phyloP scores from a whole-genome alignment of 2,329 filamentous ascomycete species.

The Aspergillus pseudoterreus region DNA sequence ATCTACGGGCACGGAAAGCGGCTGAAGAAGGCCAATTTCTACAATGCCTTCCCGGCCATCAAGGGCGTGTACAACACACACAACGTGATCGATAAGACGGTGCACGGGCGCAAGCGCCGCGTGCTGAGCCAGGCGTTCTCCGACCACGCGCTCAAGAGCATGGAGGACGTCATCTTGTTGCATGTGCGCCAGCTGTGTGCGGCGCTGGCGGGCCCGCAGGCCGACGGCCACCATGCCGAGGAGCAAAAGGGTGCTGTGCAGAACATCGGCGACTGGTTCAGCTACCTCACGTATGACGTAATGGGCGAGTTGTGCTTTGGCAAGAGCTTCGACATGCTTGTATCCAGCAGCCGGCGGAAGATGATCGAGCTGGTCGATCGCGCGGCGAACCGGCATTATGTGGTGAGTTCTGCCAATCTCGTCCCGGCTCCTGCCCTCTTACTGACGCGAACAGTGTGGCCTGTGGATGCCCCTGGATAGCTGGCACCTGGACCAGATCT shows the following conservation, averaged over 20 bases:
- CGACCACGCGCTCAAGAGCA: constrained; percentile 62
- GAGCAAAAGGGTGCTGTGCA: constrained; percentile 24
- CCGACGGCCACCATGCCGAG: constrained; percentile 10
- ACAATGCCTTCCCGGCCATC: constrained; percentile 68
- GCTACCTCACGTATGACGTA: constrained; percentile 49
- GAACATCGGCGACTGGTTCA: constrained; percentile 38
- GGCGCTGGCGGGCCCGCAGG: constrained; percentile 19
- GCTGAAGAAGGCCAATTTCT: constrained; percentile 64
- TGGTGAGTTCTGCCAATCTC: constrained; percentile 48
- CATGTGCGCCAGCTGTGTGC: constrained; percentile 65
- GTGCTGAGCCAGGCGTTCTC: constrained; percentile 71
- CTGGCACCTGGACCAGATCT: constrained; percentile 62
- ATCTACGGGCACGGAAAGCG: constrained; percentile 41
- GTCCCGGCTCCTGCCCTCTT: not conserved
- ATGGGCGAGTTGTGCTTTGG: constrained; percentile 52
- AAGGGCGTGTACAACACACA: constrained; percentile 65
- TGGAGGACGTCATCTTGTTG: constrained; percentile 63
- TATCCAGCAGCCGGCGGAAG: constrained; percentile 51
- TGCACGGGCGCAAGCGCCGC: constrained; percentile 67
- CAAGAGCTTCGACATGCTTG: constrained; percentile 50
- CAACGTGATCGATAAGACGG: constrained; percentile 64
- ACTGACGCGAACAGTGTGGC: constrained; percentile 54
- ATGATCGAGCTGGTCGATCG: constrained; percentile 64
- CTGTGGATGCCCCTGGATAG: constrained; percentile 67
- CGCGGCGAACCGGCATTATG: constrained; percentile 65